Conservation (phyloP, 169 alveolate genomes). For the Eimeria nieschulzi region DNA sequence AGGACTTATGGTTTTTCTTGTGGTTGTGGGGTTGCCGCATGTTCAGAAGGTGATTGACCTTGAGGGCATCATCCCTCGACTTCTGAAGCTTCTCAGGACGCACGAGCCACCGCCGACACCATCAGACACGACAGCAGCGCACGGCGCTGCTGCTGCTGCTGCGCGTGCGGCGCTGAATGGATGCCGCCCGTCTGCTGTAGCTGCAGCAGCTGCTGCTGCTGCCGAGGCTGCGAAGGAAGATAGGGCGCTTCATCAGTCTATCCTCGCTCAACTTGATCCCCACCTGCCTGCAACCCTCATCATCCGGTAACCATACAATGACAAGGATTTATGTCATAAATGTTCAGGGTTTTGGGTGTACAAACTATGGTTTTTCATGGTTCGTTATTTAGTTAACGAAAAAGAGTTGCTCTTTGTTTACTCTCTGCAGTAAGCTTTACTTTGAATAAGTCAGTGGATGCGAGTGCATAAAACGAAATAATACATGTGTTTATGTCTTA, state of each 20-base stretch:
- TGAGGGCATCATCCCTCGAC: not conserved
- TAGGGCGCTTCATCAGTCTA: not conserved
- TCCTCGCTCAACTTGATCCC: not conserved
- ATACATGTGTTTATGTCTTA: no score
- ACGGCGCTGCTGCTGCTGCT: not conserved
- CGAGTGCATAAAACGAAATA: no score
- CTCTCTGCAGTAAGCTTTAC: no score
- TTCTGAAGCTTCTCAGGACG: not conserved
- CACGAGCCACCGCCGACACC: not conserved
- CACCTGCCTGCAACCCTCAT: constrained; percentile 5
- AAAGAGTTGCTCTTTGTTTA: no score
- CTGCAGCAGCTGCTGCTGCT: constrained; percentile 1
- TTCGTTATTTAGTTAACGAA: no score
- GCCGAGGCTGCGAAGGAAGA: not conserved
- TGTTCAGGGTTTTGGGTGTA: no score
- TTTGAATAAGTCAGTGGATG: no score
- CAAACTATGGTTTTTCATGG: no score
- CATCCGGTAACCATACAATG: not conserved
- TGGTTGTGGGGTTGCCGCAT: not conserved
- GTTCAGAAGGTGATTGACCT: not conserved
- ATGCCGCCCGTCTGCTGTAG: not conserved
- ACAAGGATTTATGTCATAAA: no score
- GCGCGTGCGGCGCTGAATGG: not conserved
- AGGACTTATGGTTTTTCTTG: not conserved
- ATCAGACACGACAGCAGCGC: not conserved